Base-by-base conservation (phyloP, 2,329 filamentous ascomycete species). In the Calonectria ilicicola region DNA sequence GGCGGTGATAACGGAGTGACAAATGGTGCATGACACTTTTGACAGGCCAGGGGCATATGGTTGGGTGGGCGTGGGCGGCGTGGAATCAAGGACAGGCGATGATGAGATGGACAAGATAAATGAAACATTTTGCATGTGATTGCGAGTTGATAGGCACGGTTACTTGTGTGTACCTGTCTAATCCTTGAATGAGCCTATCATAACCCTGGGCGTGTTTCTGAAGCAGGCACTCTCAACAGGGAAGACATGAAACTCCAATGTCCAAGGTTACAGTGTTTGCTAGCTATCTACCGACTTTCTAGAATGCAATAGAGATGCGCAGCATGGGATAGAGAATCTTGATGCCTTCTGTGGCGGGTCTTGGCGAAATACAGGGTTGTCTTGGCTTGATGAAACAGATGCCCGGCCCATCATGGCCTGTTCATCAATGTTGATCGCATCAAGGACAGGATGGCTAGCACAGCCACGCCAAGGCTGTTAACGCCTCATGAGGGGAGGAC, bases 81-180 rank as follows among this genome's bases (percentile, higher is more conserved):
- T 32, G 56, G 44, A 12, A 63, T 65, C 40, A 60, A 70, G 60
- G 58, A 46, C 38, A 38, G 65, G 53, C 60, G 35, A 60, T 65
- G 62, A 77, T 79, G 74, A 76, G 64, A 67, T 69, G 49, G 26
- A 40, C 35, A 64, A 72, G 66, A 65, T 72, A 72, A 77, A 78
- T 74, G 74, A 75, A 75, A 76, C 76, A 77, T 79, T 79, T 58
- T 77, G 60, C 77, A 79, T 79, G 77, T 79, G 77, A 79, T 73
- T 65, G 62, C 65, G 70, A 65, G 64, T 62, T 63, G 70, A 62
- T 32, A 58, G 47, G 49, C 65, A 67, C 73, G 23, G 60, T 46
- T 46, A 42, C 46, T 74, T 42, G 65, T 56, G 68, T 64, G 49
- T 63, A 66, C 74, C 68, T 75, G 62, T 67, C 71, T 40, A 19